Conservation (phyloP, 345 rosid genomes). For the Melaleuca quinquenervia region DNA sequence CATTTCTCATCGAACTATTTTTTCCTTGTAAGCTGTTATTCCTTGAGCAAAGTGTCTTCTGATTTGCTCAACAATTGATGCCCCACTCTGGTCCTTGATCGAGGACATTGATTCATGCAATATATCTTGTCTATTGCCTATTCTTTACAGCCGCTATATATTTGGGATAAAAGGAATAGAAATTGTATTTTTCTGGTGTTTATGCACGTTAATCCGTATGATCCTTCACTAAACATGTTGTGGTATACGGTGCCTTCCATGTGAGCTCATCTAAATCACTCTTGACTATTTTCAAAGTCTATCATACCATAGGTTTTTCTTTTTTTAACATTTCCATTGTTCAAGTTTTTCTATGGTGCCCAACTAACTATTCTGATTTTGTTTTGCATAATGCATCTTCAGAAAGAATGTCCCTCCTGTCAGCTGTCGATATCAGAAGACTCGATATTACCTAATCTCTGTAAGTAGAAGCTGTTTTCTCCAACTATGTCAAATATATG, state of each 20-base stretch:
- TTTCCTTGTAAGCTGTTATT: background rate
- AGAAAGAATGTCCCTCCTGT: slow-evolving; percentile 80
- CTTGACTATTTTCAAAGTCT: background rate
- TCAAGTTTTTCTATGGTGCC: background rate
- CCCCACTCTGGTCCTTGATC: background rate
- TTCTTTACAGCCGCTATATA: background rate
- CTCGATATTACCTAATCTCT: slow-evolving; percentile 61
- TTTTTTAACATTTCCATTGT: background rate
- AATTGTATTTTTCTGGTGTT: background rate
- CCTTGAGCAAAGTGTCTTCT: background rate
- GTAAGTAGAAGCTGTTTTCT: slow-evolving; percentile 24
- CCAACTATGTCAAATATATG: background rate
- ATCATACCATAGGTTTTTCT: background rate
- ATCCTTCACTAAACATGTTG: background rate
- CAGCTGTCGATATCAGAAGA: slow-evolving; percentile 57
- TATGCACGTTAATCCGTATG: background rate
- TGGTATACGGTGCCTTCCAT: background rate
- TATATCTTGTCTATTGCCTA: background rate
- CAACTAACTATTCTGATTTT: background rate
- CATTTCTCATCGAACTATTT: background rate
- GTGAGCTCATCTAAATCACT: background rate
- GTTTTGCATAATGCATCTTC: slow-evolving; percentile 13
- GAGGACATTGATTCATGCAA: background rate
- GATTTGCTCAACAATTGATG: background rate
- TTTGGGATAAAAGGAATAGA: background rate